A percentile compares a stretch with the other conserved stretches of the same genome.
These are phyloP conservation scores for Teratosphaeria pseudoeucalypti DNA, from an alignment of 2,329 filamentous ascomycete genomes.

Conservation along the genomic window DNA sequence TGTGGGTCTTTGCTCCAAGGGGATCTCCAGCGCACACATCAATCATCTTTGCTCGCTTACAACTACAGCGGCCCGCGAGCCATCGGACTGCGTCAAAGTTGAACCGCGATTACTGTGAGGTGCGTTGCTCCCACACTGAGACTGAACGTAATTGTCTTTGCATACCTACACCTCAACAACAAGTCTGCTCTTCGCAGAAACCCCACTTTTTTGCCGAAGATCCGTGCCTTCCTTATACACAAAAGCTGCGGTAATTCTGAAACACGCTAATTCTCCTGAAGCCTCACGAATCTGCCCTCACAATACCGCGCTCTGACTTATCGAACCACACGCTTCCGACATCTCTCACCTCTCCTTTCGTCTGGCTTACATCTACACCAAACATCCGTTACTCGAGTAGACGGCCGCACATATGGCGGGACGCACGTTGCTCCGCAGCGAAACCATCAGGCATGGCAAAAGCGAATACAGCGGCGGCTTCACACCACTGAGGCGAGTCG, in stretches of 20 bases:
- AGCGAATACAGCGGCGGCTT: neutral
- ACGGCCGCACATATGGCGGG: neutral
- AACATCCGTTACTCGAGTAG: neutral
- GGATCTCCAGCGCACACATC: neutral
- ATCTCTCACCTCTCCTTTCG: neutral
- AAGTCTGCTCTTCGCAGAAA: neutral
- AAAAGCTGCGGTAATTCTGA: neutral
- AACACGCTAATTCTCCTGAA: neutral
- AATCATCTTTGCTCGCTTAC: neutral
- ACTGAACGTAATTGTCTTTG: neutral
- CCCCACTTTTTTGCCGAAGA: neutral
- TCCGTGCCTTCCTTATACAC: neutral
- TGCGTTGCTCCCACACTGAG: neutral
- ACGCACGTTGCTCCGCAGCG: neutral
- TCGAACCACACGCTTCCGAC: neutral
- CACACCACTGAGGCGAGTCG: neutral
- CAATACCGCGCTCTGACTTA: neutral
- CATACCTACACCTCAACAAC: too few relatives aligned
- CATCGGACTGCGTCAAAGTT: neutral
- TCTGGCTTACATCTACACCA: neutral
- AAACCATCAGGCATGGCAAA: neutral
- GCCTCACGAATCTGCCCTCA: neutral
- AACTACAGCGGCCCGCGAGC: neutral
- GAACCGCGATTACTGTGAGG: neutral
- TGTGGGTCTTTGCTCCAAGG: neutral